A percentile compares a stretch with the other conserved stretches of the same genome.
These are phyloP conservation scores for Peniophora sp. DNA, from an alignment of 1,284 basidiomycete species.

Conservation along the genomic window DNA sequence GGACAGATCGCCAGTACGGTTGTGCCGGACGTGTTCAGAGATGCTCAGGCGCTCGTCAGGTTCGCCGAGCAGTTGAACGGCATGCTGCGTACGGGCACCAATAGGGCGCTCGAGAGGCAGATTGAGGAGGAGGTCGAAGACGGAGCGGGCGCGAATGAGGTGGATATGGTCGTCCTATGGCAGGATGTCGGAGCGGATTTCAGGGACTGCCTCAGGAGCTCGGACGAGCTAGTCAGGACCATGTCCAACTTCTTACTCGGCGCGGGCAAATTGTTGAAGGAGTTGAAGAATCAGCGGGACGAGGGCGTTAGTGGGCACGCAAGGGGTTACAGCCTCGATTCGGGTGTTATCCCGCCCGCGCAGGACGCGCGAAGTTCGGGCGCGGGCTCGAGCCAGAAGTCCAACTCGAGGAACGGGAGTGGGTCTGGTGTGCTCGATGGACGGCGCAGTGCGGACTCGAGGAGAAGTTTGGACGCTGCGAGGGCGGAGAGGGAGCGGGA, in stretches of 20 bases:
- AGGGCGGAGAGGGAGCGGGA: slow-evolving; percentile 9
- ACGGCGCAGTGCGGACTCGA: slow-evolving; percentile 32
- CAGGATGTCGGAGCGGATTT: slow-evolving; percentile 58
- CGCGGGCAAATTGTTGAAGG: slow-evolving; percentile 59
- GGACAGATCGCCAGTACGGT: slow-evolving; percentile 32
- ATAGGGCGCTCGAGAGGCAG: slow-evolving; percentile 56
- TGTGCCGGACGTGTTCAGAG: slow-evolving; percentile 46
- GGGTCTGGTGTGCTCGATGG: slow-evolving; percentile 7
- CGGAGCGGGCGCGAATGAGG: slow-evolving; percentile 21
- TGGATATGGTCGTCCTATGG: slow-evolving; percentile 53
- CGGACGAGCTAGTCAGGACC: slow-evolving; percentile 68
- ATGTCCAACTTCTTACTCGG: slow-evolving; percentile 68
- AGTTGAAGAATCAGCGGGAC: slow-evolving; percentile 30
- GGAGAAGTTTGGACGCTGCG: slow-evolving; percentile 50
- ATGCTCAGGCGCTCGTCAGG: slow-evolving; percentile 55
- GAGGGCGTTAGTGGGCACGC: slow-evolving; percentile 26
- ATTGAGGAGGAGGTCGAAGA: slow-evolving; percentile 65
- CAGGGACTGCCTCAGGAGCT: slow-evolving; percentile 58
- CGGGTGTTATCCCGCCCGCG: slow-evolving; percentile 24
- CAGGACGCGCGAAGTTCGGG: slow-evolving; percentile 10
- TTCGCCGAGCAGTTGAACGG: slow-evolving; percentile 56
- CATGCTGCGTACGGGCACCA: slow-evolving; percentile 46
- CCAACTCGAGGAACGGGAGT: neutral
- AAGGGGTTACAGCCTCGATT: slow-evolving; percentile 41
- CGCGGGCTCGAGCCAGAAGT: slow-evolving; percentile 7